Base-by-base conservation (phyloP, 1,139 yeast genomes). In the Candida buenavistaensis region DNA sequence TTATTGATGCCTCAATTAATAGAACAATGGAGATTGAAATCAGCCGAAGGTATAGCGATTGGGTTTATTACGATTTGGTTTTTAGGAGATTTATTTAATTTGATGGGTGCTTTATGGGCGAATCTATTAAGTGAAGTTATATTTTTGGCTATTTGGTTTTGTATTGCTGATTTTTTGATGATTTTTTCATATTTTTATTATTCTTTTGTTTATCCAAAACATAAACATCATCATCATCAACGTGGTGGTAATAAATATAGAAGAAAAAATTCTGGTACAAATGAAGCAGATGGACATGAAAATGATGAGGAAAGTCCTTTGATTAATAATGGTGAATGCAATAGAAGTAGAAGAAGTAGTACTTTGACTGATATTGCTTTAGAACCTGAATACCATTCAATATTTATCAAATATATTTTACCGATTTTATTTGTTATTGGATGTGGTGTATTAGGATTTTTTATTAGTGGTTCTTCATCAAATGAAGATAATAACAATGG, bases 11-110 rank as follows among this genome's bases (percentile, higher is more conserved):
- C 95, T 2, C 95, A 86, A 57, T 70, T 85, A 30, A 74, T 85
- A 25, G 95, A 85, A 55, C 94, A 85, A 58, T 85, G 90, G 90
- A 63, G 84, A 40, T 62, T 80, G 35, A 81, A 83, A 52, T 76
- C 87, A 15, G 87, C 89, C 4, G 92, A 84, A 25, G 95, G 95
- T 4, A 78, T 85, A 14, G 81, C 94, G 22, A 71, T 82, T 25
- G 76, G 82, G 3, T 85, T 85, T 51, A 71, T 85, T 21, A 49
- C 75, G 12, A 75, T 82, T 36, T 85, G 95, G 95, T 72, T 82
- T 35, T 47, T 80, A 21, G 95, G 95, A 7, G 95, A 85, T 51
- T 37, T 84, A 7, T 70, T 80, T 46, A 85, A 85, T 54, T 65
- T 85, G 30, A 49, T 69, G 1, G 95, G 95, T 1, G 67, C 92